Percentiles rank a stretch among this genome's conserved stretches.
phyloP scores from a whole-genome alignment of 2,329 filamentous ascomycete species.

The Phaeosphaeria sp. region DNA sequence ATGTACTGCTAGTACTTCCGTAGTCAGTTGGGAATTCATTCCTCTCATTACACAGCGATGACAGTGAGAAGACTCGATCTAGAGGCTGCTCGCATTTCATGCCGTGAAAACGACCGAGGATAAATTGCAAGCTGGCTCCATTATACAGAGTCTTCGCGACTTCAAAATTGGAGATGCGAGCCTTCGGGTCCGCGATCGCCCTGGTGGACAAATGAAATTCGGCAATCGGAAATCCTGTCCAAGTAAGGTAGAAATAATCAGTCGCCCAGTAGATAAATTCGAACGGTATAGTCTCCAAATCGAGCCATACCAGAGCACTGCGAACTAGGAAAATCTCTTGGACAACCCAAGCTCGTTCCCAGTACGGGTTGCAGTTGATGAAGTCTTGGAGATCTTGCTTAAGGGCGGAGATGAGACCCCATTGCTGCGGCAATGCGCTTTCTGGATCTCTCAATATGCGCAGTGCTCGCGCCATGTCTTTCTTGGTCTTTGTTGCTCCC shows the following conservation, averaged over 20 bases:
- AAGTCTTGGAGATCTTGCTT: neutral
- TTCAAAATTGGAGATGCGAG: neutral
- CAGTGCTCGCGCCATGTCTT: neutral
- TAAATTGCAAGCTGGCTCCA: neutral
- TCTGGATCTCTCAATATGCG: neutral
- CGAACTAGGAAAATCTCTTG: conserved; percentile 1
- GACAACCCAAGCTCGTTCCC: conserved; percentile 2
- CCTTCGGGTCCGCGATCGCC: neutral
- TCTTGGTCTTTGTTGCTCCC: conserved; percentile 10
- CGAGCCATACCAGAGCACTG: neutral
- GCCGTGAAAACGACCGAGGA: neutral
- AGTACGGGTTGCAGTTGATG: neutral
- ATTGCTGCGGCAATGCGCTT: neutral
- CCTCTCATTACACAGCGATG: neutral
- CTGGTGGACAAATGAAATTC: neutral
- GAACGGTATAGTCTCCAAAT: neutral
- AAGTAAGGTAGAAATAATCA: neutral
- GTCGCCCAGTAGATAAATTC: neutral
- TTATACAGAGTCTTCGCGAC: neutral
- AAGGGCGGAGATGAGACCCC: neutral
- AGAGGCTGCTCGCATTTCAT: neutral
- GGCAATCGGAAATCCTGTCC: neutral
- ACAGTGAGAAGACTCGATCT: neutral
- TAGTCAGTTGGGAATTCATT: neutral
- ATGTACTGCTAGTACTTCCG: neutral